Percentiles rank a stretch among this genome's conserved stretches.
phyloP scores from a whole-genome alignment of 768 basidiomycete species.

The Xanthoconium purpureum region DNA sequence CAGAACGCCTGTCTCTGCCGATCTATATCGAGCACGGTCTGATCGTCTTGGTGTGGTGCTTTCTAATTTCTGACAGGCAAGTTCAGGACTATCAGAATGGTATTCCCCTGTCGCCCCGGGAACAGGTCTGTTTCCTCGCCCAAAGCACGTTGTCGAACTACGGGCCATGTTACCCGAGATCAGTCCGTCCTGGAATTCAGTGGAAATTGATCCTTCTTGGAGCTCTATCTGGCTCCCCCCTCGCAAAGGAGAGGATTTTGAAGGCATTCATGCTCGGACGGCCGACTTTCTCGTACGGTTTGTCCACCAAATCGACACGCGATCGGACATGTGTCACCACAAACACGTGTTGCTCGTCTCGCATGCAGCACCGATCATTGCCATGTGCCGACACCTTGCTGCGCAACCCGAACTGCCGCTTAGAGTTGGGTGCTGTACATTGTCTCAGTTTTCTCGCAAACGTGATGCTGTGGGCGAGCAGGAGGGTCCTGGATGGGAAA shows the following conservation, averaged over 20 bases:
- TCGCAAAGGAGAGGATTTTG: constrained; percentile 69
- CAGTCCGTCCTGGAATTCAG: constrained; percentile 58
- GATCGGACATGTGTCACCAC: constrained; percentile 40
- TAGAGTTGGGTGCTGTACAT: constrained; percentile 71
- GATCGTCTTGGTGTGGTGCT: constrained; percentile 9
- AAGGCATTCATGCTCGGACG: constrained; percentile 58
- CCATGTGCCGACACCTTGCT: constrained; percentile 56
- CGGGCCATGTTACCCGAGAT: constrained; percentile 52
- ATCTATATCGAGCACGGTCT: constrained; percentile 78
- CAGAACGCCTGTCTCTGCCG: constrained; percentile 60
- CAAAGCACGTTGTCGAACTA: constrained; percentile 54
- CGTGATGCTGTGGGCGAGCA: constrained; percentile 26
- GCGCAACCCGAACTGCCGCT: constrained; percentile 52
- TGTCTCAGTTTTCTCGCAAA: constrained; percentile 53
- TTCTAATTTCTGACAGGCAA: not conserved
- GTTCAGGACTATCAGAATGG: constrained; percentile 71
- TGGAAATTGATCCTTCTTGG: constrained; percentile 65
- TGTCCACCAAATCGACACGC: constrained; percentile 46
- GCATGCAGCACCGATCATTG: constrained; percentile 75
- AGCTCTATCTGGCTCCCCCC: constrained; percentile 63
- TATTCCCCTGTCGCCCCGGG: constrained; percentile 66
- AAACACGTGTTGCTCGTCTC: constrained; percentile 58
- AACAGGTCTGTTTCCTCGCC: constrained; percentile 75
- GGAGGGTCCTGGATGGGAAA: constrained; percentile 44
- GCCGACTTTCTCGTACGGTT: constrained; percentile 51